Base-by-base conservation (phyloP, 345 rosid species). In the Microcos paniculata region DNA sequence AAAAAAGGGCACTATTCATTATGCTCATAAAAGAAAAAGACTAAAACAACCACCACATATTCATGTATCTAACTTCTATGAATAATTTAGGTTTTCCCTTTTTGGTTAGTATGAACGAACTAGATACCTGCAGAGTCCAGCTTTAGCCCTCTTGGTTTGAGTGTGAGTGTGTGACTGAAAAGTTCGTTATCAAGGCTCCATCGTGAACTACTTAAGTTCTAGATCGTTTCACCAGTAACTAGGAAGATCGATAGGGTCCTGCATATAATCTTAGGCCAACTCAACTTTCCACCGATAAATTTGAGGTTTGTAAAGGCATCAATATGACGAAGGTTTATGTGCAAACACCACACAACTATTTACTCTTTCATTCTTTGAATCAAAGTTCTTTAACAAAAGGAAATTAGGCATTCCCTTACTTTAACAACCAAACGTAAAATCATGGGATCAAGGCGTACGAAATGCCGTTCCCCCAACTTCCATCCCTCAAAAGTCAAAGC, bases 1-100 rank as follows among this genome's bases (percentile, higher is more conserved):
- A 5, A 53, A 24, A 67, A 45, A 15, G 18, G 72, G 42, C 57
- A 69, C 58, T 30, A 48, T 48, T 28, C 26, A 68, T 28, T 68
- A 45, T 48, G 42, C 48, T 12, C 11, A 33, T 28, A 33, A 10
- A 69, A 69, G 58, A 49, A 49, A 69, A 69, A 49, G 58, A 69
- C 58, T 69, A 46, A n/a, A 10, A 4, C 71, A 69, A 10, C 43
- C 59, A 70, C 43, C 59, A 49, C 59, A 69, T 23, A 30, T 69
- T 68, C 16, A 28, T 48, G 26, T 15, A 49, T 30, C 58, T 18
- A 49, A 30, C 24, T 49, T 30, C 3, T 3, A 69, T 43, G 4
- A n/a, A 7, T 23, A 1, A 33, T 31, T 62, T 62, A 18, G 13
- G 40, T 35, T 33, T 62, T 43, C 24, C 24, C 24, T 3, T 67